Conservation (phyloP, 345 rosid genomes). For the Anacardium occidentale region DNA sequence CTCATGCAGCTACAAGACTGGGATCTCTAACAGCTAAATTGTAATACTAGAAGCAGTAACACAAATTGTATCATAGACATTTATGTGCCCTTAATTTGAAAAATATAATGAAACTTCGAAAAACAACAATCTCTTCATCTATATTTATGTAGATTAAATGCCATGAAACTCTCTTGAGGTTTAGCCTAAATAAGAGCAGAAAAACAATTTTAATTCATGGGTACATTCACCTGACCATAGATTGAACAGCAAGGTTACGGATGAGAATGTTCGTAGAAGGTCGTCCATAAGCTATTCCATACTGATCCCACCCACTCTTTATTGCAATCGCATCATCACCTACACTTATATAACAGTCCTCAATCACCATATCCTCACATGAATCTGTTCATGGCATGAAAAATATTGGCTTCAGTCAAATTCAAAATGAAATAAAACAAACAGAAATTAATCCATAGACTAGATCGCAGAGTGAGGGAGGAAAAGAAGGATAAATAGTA, state of each 20-base stretch:
- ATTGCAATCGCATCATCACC: conserved; percentile 97
- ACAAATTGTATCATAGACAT: background rate
- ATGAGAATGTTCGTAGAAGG: conserved; percentile 81
- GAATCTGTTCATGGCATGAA: conserved; percentile 58
- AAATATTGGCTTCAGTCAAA: background rate
- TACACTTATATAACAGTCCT: conserved; percentile 92
- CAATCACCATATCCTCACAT: conserved; percentile 89
- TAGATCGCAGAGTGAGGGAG: too few species aligned
- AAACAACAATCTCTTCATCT: background rate
- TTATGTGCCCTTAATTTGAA: background rate
- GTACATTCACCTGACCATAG: conserved; percentile 77
- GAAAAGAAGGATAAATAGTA: too few species aligned
- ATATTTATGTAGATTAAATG: background rate
- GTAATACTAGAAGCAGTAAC: background rate
- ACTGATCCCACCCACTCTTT: conserved; percentile 99
- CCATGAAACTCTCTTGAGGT: background rate
- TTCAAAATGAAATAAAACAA: conserved; percentile 14
- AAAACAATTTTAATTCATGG: background rate
- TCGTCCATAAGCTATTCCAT: conserved; percentile 79
- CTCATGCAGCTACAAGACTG: background rate
- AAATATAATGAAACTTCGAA: background rate
- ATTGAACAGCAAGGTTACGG: conserved; percentile 80
- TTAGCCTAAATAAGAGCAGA: background rate
- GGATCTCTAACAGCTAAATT: background rate
- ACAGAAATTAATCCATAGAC: conserved; percentile 10